Conservation (phyloP, 202 grass and related monocot species). For the Zoysia matrella region DNA sequence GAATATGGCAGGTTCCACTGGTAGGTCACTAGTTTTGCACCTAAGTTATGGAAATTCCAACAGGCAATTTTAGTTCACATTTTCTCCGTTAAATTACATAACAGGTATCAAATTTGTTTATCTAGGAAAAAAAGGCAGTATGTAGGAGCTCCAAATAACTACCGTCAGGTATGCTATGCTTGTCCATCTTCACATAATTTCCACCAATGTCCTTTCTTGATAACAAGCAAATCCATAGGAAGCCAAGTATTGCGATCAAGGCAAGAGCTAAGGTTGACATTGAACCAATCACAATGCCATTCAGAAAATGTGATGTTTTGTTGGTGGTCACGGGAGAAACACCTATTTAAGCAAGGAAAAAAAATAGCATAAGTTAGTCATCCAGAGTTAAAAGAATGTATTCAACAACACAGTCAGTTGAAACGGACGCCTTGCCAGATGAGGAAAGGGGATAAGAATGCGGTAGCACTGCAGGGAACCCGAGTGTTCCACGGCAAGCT, state of each 20-base stretch:
- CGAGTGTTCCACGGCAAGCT: constrained; percentile 69
- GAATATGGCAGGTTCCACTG: constrained; percentile 93
- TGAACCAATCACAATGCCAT: constrained; percentile 87
- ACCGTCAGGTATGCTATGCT: constrained; percentile 63
- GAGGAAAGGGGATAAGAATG: constrained; percentile 62
- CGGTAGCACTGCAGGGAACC: constrained; percentile 85
- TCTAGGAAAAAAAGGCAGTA: background rate
- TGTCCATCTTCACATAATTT: constrained; percentile 83
- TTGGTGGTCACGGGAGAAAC: constrained; percentile 65
- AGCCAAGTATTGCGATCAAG: constrained; percentile 69
- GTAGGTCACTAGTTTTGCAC: constrained; percentile 89
- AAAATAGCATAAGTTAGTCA: constrained; percentile 11
- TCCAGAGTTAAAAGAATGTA: background rate
- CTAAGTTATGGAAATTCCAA: constrained; percentile 36
- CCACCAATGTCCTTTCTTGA: constrained; percentile 73
- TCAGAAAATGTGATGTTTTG: constrained; percentile 83
- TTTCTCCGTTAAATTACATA: background rate
- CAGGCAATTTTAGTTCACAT: constrained; percentile 9
- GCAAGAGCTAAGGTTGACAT: constrained; percentile 92
- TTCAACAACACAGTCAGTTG: background rate
- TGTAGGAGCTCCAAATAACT: constrained; percentile 9
- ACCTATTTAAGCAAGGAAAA: constrained; percentile 41
- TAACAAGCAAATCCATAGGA: constrained; percentile 91
- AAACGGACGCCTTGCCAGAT: constrained; percentile 40
- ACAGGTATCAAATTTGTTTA: background rate